Percentiles rank a stretch among this genome's conserved stretches.
phyloP scores from a whole-genome alignment of 768 basidiomycete species.

The Auriscalpium microsporum region DNA sequence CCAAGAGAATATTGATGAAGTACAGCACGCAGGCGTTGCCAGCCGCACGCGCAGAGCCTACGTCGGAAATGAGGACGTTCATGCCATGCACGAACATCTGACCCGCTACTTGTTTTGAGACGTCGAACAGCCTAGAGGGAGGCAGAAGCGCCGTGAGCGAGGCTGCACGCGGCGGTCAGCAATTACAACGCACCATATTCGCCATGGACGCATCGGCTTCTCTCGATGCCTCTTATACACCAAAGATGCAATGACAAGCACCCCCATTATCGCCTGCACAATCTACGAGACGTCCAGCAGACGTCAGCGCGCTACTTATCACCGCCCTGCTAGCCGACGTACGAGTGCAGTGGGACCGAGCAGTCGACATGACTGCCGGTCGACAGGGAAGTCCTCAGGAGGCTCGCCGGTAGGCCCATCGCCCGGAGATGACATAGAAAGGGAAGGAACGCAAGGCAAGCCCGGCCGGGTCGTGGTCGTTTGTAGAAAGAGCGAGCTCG shows the following conservation, averaged over 20 bases:
- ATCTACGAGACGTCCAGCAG: conserved; percentile 33
- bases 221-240: conserved; percentile 87
- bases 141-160: background rate
- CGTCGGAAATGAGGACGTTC: conserved; percentile 72
- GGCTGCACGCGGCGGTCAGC: background rate
- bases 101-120: conserved; percentile 85
- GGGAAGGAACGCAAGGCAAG: too few relatives aligned
- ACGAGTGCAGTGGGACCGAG: conserved; percentile 41
- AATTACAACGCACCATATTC: conserved; percentile 62
- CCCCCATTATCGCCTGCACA: conserved; percentile 83
- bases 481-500: background rate
- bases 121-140: conserved; percentile 77
- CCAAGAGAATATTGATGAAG: conserved; percentile 87
- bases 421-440: background rate
- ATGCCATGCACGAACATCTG: conserved; percentile 73
- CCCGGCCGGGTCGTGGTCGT: background rate
- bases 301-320: background rate
- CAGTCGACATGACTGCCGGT: conserved; percentile 35
- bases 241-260: conserved; percentile 80
- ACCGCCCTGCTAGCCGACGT: conserved; percentile 12
- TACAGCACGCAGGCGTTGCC: conserved; percentile 88
- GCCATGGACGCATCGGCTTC: conserved; percentile 78
- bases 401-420: conserved; percentile 5
- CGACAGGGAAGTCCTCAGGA: conserved; percentile 31
- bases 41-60: conserved; percentile 59